Conservation (phyloP, 257 asterid species). For the Petunia secreta region DNA sequence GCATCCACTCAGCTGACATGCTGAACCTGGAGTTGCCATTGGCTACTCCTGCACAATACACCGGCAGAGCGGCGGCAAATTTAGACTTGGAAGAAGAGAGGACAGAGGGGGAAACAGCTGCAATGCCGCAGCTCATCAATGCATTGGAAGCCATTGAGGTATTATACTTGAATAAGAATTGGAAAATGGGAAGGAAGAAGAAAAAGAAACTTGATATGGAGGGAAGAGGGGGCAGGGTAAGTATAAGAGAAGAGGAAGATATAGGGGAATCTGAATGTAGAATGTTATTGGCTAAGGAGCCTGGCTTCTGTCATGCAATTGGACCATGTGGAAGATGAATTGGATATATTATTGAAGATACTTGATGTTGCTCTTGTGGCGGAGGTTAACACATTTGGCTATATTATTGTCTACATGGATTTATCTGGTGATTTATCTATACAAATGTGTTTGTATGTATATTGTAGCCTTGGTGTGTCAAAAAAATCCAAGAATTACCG, state of each 20-base stretch:
- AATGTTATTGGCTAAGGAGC: constrained; percentile 60
- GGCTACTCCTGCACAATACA: constrained; percentile 38
- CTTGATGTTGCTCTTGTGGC: constrained; percentile 41
- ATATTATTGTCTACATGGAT: neutral
- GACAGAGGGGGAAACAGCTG: constrained; percentile 68
- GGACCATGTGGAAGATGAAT: constrained; percentile 63
- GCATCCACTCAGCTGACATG: constrained; percentile 98
- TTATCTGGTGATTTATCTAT: too few species aligned
- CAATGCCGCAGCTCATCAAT: constrained; percentile 75
- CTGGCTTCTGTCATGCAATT: constrained; percentile 46
- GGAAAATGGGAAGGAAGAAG: neutral
- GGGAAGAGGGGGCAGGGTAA: constrained; percentile 36
- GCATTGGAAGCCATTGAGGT: constrained; percentile 78
- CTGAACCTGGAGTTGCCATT: constrained; percentile 50
- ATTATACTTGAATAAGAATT: neutral
- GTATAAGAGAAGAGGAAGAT: constrained; percentile 51
- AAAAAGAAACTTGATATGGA: constrained; percentile 19
- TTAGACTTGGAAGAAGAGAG: constrained; percentile 77
- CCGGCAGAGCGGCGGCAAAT: constrained; percentile 47
- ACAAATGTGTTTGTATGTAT: too few species aligned
- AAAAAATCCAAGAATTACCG: too few species aligned
- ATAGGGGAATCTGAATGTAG: constrained; percentile 64
- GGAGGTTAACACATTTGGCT: constrained; percentile 29
- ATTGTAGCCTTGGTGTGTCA: too few species aligned
- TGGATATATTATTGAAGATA: constrained; percentile 31